Percentiles rank a stretch among this genome's conserved stretches.
Evolutionary conservation across 2,329 filamentous ascomycete genomes (phyloP).

Genomic region (Diplocarpon mali): DNA sequence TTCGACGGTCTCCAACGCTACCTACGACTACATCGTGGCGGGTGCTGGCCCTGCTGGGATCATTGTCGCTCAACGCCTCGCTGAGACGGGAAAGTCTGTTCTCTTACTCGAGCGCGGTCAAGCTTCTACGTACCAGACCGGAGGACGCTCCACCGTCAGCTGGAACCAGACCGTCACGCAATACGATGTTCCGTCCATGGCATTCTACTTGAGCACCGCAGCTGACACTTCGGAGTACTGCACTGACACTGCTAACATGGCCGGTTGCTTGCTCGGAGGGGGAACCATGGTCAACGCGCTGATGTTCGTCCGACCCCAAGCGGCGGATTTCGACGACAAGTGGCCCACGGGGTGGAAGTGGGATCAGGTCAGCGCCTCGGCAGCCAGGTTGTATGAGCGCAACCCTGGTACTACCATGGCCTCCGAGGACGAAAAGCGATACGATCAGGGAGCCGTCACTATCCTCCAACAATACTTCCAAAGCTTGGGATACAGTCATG

Average conservation of each 20-base stretch:
- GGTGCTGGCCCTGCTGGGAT: conserved; percentile 53
- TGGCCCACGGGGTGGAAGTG: conserved; percentile 58
- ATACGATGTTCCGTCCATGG: conserved; percentile 59
- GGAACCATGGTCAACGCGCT: conserved; percentile 44
- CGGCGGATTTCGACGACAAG: conserved; percentile 57
- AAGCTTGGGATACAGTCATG: conserved; percentile 44
- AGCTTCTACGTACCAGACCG: conserved; percentile 14
- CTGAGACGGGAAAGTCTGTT: conserved; percentile 35
- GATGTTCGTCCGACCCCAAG: conserved; percentile 54
- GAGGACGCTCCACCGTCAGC: conserved; percentile 13
- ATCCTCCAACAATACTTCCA: conserved; percentile 37
- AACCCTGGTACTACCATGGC: conserved; percentile 58
- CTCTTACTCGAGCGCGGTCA: conserved; percentile 29
- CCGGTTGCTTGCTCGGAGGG: conserved; percentile 58
- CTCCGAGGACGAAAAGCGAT: conserved; percentile 52
- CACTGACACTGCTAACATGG: conserved; percentile 45
- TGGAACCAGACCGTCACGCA: conserved; percentile 38
- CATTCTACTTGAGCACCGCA: conserved; percentile 52
- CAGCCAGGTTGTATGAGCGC: conserved; percentile 50
- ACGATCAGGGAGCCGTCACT: conserved; percentile 53
- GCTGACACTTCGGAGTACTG: conserved; percentile 39
- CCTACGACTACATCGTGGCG: conserved; percentile 54
- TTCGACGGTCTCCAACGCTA: conserved; percentile 13
- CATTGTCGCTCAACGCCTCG: conserved; percentile 39
- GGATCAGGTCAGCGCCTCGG: conserved; percentile 45